Evolutionary conservation across 352 stramenopile species (phyloP), one percentile per base, ranked within the genome.

Genomic region (Elongisporangium undulatum): DNA sequence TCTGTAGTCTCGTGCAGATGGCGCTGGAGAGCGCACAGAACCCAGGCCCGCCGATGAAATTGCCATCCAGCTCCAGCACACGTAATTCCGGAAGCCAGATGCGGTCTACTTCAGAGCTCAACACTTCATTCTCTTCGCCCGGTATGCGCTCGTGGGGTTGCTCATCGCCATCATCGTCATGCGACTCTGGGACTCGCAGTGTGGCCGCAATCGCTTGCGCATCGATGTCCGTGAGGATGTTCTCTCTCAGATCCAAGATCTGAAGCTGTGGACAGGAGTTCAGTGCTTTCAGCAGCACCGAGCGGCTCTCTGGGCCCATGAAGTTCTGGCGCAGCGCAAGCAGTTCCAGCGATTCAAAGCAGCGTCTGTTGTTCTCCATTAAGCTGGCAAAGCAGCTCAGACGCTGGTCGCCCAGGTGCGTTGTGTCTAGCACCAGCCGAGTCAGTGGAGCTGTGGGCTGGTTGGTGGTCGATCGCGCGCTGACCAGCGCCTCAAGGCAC

Each of bases 21-120:
- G 74, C 69, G 59, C 83, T 83, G 3, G 74, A 71, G 24, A 90
- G 74, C 17, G 75, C 77, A 38, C 82, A 67, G 52, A 88, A 87
- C 15, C 79, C 79, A n/a, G 78, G 68, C 23, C 72, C 76, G 5
- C 77, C 80, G 55, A 90, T 89, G 41, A 81, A 91, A 53, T 91
- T 91, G 29, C 87, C 82, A 23, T 79, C 62, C 17, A 91, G 62
- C 29, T 74, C 64, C 4, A 89, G 45, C 0, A 39, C 58, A 10
- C 65, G 54, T 2, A 89, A 61, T 8, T 51, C 23, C 1, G 67
- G 65, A 1, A 82, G 62, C 53, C 52, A 58, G 23, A 64, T 23
- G 19, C 55, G 49, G 22, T 51, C 51, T 22, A 62, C 58, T 9
- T 56, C 50, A 26, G 64, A 52, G 6, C 20, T 19, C 6, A 67